phyloP scores from a whole-genome alignment of 2,329 filamentous ascomycete species.

The Mycosphaerelloides madeirae region DNA sequence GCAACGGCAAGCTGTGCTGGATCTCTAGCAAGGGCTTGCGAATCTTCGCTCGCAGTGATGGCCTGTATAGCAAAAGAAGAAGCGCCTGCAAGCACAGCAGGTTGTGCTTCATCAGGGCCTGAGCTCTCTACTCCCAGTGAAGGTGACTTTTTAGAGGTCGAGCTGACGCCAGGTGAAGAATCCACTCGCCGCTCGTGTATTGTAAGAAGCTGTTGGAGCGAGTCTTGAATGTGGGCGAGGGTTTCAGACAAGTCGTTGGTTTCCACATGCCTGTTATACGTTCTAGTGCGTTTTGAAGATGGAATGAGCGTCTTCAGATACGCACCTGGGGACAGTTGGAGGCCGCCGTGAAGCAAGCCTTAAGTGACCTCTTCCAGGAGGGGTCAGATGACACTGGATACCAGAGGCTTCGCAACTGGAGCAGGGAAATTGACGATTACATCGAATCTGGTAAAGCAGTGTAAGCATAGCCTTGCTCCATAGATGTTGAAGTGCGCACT shows the following conservation, averaged over 20 bases:
- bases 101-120: background rate
- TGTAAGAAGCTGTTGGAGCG: slow-evolving; percentile 9
- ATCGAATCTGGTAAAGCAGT: slow-evolving; percentile 5
- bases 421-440: slow-evolving; percentile 12
- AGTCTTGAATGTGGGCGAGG: slow-evolving; percentile 10
- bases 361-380: background rate
- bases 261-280: slow-evolving; percentile 4
- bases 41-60: slow-evolving; percentile 10
- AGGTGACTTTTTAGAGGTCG: slow-evolving; percentile 1
- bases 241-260: slow-evolving; percentile 2
- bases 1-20: slow-evolving; percentile 8
- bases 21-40: slow-evolving; percentile 8
- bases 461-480: background rate
- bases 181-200: background rate
- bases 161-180: background rate
- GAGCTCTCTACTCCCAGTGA: background rate
- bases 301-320: too few relatives aligned
- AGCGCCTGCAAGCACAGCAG: slow-evolving; percentile 8
- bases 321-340: slow-evolving; percentile 1
- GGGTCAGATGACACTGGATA: slow-evolving; percentile 7
- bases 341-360: background rate
- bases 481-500: too few relatives aligned
- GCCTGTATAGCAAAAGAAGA: slow-evolving; percentile 10
- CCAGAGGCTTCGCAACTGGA: slow-evolving; percentile 10
- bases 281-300: too few relatives aligned